Conservation (phyloP, 2,329 filamentous ascomycete species). For the Fusarium tupiense region DNA sequence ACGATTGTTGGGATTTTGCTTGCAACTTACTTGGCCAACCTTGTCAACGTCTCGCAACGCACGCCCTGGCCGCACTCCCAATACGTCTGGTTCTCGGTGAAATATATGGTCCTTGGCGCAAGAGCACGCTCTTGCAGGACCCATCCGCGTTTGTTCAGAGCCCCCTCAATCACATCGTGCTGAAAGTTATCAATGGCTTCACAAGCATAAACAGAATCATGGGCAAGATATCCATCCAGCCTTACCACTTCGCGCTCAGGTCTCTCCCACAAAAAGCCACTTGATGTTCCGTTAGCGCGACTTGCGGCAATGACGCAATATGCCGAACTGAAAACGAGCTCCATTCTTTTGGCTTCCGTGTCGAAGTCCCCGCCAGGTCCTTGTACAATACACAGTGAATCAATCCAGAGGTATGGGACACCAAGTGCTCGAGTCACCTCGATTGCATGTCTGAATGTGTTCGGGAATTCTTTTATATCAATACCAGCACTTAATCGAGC, state of each 20-base stretch:
- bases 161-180: conserved; percentile 20
- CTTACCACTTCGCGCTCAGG: neutral
- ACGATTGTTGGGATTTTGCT: rapidly evolving
- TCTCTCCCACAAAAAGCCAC: conserved; percentile 5
- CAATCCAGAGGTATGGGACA: conserved; percentile 15
- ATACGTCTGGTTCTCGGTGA: conserved; percentile 26
- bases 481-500: neutral
- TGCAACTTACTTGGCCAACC: conserved; percentile 28
- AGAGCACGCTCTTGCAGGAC: conserved; percentile 22
- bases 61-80: conserved; percentile 33
- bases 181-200: conserved; percentile 28
- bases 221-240: neutral
- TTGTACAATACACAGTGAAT: conserved; percentile 19
- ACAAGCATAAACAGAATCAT: conserved; percentile 8
- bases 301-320: conserved; percentile 10
- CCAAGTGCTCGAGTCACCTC: neutral
- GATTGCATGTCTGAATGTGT: conserved; percentile 1
- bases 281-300: conserved; percentile 3
- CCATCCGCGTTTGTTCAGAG: conserved; percentile 11
- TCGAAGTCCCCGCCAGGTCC: neutral
- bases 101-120: conserved; percentile 29
- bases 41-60: conserved; percentile 23
- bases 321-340: neutral
- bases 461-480: neutral
- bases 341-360: neutral